Base-by-base conservation (phyloP, 352 stramenopile species). In the Globisporangium spiculum region DNA sequence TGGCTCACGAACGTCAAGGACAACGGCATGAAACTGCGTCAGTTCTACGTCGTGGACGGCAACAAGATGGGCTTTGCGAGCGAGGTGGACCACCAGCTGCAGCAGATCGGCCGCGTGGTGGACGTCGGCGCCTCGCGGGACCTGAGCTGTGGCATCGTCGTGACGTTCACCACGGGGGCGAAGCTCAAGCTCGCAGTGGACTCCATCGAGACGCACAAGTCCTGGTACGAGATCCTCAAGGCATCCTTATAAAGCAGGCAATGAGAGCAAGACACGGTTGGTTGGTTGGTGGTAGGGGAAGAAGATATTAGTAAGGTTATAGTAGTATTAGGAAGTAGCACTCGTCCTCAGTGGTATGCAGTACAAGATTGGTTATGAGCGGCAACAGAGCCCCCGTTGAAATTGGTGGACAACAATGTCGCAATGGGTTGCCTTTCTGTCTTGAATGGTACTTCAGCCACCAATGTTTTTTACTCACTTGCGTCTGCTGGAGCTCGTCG, bases 41-140 rank as follows among this genome's bases (percentile, higher is more conserved):
- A 85, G 53, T 96, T 91, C 63, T 96, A 87, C 71, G 82, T 96
- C 46, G 69, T 93, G 34, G 84, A 92, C n/a, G 83, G 81, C 16
- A 70, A 78, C 18, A 88, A 77, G 20, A 66, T 96, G 2, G 86
- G 88, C 9, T 74, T 84, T n/a, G 86, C 88, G 22, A 86, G 88
- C 63, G 88, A 93, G 68, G 87, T 96, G 12, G 86, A 96, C 70
- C 84, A 93, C 60, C 77, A 90, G 60, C 73, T 94, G 10, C 73
- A 90, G 61, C 79, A 77, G 30, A 81, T 93, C 20, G 85, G 88
- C 46, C 80, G 66, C 30, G 75, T 94, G 9, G 77, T 88, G 8
- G 83, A 91, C 41, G 78, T 94, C 1, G 69, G 79, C 6, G 84
- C 82, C 48, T 90, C 88, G 26, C 72, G 80, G 3, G 83, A 93